A percentile compares a stretch with the other conserved stretches of the same genome.
Evolutionary conservation across 2,329 filamentous ascomycete genomes (phyloP).

Genomic region (Elsinoe necatrix): DNA sequence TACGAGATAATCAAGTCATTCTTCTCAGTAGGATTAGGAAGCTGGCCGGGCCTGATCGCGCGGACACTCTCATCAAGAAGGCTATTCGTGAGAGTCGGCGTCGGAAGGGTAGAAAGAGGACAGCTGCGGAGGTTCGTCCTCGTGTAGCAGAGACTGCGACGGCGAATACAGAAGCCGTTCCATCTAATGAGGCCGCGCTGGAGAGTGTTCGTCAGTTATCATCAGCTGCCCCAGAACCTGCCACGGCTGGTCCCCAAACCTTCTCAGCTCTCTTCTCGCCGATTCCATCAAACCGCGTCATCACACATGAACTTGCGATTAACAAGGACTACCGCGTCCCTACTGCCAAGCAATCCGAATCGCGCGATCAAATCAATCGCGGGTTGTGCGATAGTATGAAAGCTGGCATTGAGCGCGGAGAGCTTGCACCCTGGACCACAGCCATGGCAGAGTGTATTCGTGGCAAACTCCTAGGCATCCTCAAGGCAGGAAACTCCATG

Average conservation of each 20-base stretch:
- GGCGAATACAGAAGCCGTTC: conserved; percentile 19
- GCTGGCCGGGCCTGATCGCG: conserved; percentile 62
- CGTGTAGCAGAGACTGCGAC: conserved; percentile 48
- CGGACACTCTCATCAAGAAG: conserved; percentile 63
- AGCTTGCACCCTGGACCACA: conserved; percentile 59
- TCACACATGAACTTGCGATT: conserved; percentile 72
- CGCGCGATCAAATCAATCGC: conserved; percentile 52
- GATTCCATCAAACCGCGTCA: conserved; percentile 63
- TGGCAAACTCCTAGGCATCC: conserved; percentile 61
- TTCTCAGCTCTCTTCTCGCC: conserved; percentile 44
- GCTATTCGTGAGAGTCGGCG: conserved; percentile 65
- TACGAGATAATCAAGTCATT: conserved; percentile 71
- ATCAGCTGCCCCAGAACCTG: not conserved
- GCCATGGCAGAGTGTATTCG: conserved; percentile 63
- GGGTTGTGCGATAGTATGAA: conserved; percentile 55
- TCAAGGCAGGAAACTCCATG: conserved; percentile 64
- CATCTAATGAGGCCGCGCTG: conserved; percentile 16
- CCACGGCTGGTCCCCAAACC: not conserved
- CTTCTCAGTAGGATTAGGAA: conserved; percentile 72
- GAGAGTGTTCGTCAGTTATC: not conserved
- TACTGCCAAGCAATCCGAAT: conserved; percentile 49
- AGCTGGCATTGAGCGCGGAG: conserved; percentile 53
- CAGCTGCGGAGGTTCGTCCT: conserved; percentile 61
- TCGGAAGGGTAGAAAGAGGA: conserved; percentile 55
- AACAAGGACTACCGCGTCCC: conserved; percentile 66